Evolutionary conservation across 768 basidiomycete genomes (phyloP), one percentile per base, ranked within the genome.

Genomic region (Lentinula sp.): DNA sequence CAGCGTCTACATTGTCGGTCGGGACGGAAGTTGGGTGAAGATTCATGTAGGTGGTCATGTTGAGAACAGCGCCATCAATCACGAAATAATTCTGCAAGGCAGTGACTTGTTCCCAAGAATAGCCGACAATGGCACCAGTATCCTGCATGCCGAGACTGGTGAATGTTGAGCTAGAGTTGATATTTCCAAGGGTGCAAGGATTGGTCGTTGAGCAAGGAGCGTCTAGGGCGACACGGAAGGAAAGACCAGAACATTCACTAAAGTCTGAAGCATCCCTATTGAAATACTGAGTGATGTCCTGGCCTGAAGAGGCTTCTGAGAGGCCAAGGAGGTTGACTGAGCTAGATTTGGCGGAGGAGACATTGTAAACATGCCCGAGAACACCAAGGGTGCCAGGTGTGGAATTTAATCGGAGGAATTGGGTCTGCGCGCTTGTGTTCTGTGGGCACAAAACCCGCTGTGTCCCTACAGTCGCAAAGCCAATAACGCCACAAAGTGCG

Each of bases 381-480:
- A 97, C 76, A 56, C 89, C 89, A 57, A 99, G 78, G 15, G 87
- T 88, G 56, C 85, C 86, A 43, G 78, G 65, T 4, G 70, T 69
- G 18, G 82, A 73, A 18, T 87, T 90, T 2, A 91, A 78, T 48
- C 80, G 73, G 28, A 84, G 70, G 66, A 83, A 86, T 52, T 67
- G 67, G 58, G 71, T 70, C 64, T 71, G 72, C 61, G 75, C 77
- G 66, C 69, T 75, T 35, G 71, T 74, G 57, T 75, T 77, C 65
- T 75, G 75, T 1, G 95, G 94, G 75, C 97, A 99, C 34, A 99
- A 83, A 49, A 93, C 92, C 67, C 86, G 87, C 75, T 97, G 92
- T 50, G 96, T 85, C 39, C 96, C 96, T 65, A 99, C 92, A 42
- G 97, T 99, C 59, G 88, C 80, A 74, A 99, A 99, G 9, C 93